Evolutionary conservation across 495 filamentous ascomycete genomes (phyloP).

Genomic region (Lasiosphaeria hispida): DNA sequence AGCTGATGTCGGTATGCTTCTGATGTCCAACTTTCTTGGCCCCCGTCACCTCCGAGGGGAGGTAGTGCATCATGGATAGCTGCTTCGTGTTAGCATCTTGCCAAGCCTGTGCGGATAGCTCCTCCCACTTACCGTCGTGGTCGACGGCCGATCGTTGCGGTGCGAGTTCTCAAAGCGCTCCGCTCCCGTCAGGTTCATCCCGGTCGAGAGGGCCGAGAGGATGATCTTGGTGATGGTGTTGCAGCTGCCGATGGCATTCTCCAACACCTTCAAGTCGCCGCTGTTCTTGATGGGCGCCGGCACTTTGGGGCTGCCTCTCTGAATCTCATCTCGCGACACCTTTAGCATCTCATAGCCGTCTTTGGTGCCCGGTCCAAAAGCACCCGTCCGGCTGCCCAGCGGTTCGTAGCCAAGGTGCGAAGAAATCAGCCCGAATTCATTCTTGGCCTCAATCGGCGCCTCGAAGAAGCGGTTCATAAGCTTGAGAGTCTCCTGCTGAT

Average conservation of each 20-base stretch:
- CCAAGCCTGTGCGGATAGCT: no score
- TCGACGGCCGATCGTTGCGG: conserved; percentile 49
- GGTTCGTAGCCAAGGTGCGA: conserved; percentile 53
- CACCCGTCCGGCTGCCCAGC: conserved; percentile 48
- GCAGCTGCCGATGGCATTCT: conserved; percentile 46
- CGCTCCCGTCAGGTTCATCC: conserved; percentile 39
- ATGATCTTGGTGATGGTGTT: conserved; percentile 53
- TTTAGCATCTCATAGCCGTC: conserved; percentile 57
- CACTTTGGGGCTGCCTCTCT: conserved; percentile 42
- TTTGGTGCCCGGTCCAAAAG: conserved; percentile 43
- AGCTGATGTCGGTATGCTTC: conserved; percentile 60
- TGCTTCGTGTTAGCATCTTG: neutral
- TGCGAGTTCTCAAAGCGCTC: conserved; percentile 52
- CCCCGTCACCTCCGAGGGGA: conserved; percentile 40
- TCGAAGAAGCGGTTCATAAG: conserved; percentile 55
- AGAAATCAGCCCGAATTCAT: conserved; percentile 47
- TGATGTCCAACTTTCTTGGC: conserved; percentile 49
- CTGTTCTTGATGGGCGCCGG: conserved; percentile 50
- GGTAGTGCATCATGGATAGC: conserved; percentile 48
- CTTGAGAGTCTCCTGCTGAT: conserved; percentile 47
- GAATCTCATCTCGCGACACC: conserved; percentile 51
- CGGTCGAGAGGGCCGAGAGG: conserved; percentile 49
- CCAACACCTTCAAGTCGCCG: conserved; percentile 43
- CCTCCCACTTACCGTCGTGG: conserved; percentile 30
- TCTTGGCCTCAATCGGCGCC: conserved; percentile 47